Conservation (phyloP, 495 filamentous ascomycete genomes). For the Trichoderma asperelloides region DNA sequence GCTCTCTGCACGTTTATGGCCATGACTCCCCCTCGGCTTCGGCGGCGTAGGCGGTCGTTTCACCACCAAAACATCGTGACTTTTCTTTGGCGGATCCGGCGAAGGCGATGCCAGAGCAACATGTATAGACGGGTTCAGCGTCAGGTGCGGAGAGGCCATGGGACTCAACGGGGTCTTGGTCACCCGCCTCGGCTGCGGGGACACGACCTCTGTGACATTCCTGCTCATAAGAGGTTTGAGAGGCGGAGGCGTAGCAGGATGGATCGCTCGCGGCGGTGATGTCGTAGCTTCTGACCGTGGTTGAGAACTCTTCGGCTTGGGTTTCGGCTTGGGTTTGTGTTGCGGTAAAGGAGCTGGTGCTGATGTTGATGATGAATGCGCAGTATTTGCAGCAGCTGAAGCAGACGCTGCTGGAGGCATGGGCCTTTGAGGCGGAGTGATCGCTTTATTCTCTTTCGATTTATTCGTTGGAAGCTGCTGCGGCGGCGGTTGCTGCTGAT, state of each 20-base stretch:
- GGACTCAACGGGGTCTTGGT: constrained; percentile 4
- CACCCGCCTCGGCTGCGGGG: constrained; percentile 5
- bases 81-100: constrained; percentile 5
- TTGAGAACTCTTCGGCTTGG: not conserved
- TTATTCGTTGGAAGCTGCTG: not conserved
- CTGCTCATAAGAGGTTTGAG: not conserved
- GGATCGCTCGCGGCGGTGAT: not conserved
- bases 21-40: constrained; percentile 6
- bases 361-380: not conserved
- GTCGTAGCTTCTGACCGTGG: not conserved
- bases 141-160: constrained; percentile 6
- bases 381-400: not conserved
- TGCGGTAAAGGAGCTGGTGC: not conserved
- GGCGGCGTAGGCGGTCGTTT: constrained; percentile 9
- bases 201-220: constrained; percentile 1
- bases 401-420: not conserved
- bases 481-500: not conserved
- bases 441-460: not conserved
- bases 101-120: not conserved
- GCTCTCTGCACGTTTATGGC: not conserved
- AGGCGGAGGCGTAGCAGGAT: not conserved
- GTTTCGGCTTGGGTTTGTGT: not conserved
- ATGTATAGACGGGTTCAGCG: not conserved
- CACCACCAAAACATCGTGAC: not conserved
- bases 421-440: not conserved